Evolutionary conservation across 225 moss, liverwort and hornwort genomes (phyloP).

Genomic region (Physcomitrellopsis africana): DNA sequence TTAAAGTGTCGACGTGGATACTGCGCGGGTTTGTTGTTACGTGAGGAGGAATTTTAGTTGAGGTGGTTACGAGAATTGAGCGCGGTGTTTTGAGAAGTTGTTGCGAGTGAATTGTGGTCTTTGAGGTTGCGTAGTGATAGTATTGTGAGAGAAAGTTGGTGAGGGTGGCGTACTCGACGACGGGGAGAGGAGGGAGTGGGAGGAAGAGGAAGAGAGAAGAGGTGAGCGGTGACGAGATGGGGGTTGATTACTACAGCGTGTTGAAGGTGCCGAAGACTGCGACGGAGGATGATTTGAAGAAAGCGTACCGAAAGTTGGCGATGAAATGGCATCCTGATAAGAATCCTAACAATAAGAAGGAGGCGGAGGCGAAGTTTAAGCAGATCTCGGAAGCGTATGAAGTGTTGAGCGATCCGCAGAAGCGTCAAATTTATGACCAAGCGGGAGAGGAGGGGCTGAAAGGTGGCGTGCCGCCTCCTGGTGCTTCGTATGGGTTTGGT

Average conservation of each 20-base stretch:
- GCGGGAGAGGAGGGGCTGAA: conserved; percentile 98
- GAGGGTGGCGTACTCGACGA: no score
- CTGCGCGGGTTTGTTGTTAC: no score
- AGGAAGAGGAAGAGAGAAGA: conserved; percentile 48
- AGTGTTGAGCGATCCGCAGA: conserved; percentile 98
- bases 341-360: conserved; percentile 99
- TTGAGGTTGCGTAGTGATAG: no score
- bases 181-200: neutral
- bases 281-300: conserved; percentile 97
- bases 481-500: conserved; percentile 44
- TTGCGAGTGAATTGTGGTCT: no score
- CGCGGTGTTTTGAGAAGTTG: no score
- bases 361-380: conserved; percentile 99
- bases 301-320: conserved; percentile 94
- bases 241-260: conserved; percentile 95
- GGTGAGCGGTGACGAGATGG: conserved; percentile 47
- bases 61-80: no score
- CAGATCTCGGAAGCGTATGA: conserved; percentile 99
- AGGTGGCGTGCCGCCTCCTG: conserved; percentile 77
- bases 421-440: conserved; percentile 94
- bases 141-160: no score
- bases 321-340: conserved; percentile 99
- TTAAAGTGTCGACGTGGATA: no score
- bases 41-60: no score
- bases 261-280: conserved; percentile 89